phyloP scores from a whole-genome alignment of 75 land plant genomes.

The Cunninghamia lanceolata region DNA sequence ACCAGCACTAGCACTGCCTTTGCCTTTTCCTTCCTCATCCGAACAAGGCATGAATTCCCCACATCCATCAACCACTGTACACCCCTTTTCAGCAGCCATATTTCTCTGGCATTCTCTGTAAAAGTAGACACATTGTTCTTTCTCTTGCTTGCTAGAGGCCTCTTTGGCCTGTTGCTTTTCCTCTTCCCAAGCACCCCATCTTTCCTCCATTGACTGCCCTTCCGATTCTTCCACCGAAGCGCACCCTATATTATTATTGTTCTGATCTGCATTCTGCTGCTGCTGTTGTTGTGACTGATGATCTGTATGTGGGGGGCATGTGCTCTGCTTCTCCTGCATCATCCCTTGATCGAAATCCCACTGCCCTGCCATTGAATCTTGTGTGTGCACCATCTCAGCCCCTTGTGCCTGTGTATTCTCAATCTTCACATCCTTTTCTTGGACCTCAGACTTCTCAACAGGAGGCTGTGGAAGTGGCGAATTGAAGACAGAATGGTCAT shows the following conservation, averaged over 20 bases:
- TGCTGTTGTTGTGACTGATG: neutral
- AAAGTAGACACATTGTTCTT: neutral
- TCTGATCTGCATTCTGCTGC: neutral
- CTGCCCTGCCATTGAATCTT: neutral
- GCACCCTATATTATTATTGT: neutral
- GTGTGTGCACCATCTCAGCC: neutral
- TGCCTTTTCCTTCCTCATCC: neutral
- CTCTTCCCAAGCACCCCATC: slow-evolving; percentile 3
- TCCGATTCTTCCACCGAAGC: neutral
- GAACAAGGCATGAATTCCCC: slow-evolving; percentile 37
- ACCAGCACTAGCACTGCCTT: neutral
- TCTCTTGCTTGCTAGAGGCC: neutral
- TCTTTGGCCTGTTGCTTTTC: slow-evolving; percentile 8
- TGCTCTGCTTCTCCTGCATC: neutral
- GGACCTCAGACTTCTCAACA: neutral
- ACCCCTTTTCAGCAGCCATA: slow-evolving; percentile 30
- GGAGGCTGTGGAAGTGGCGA: neutral
- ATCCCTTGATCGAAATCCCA: slow-evolving; percentile 7
- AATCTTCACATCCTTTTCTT: neutral
- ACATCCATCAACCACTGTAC: slow-evolving; percentile 32
- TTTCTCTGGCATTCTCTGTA: slow-evolving; percentile 43
- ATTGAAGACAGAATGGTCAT: neutral
- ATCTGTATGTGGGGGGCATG: neutral
- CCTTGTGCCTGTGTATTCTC: neutral
- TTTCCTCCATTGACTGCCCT: slow-evolving; percentile 1